Percentiles rank a stretch among this genome's conserved stretches.
These are phyloP conservation scores for Phytophthora kernoviae DNA, from an alignment of 352 stramenopile species.

Conservation along the genomic window DNA sequence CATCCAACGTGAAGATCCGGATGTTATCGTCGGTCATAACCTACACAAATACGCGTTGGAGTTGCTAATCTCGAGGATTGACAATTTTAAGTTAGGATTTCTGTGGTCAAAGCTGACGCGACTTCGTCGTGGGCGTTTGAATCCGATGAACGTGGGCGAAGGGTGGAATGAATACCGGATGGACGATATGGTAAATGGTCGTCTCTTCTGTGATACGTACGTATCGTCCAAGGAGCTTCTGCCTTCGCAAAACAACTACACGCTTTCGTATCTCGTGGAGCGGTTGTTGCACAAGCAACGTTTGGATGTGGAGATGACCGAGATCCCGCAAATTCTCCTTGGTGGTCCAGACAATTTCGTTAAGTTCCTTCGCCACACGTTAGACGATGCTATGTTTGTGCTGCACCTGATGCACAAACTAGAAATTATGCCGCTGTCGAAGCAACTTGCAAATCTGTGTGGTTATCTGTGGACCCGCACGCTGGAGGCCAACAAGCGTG, in stretches of 20 bases:
- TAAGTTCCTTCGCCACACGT: slow-evolving; percentile 93
- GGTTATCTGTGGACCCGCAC: slow-evolving; percentile 98
- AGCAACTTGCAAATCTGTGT: slow-evolving; percentile 98
- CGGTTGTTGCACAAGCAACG: slow-evolving; percentile 90
- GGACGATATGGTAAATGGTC: slow-evolving; percentile 91
- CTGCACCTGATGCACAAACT: slow-evolving; percentile 97
- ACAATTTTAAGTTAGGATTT: slow-evolving; percentile 90
- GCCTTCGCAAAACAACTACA: slow-evolving; percentile 97
- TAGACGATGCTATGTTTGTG: slow-evolving; percentile 97
- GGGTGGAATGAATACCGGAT: slow-evolving; percentile 90
- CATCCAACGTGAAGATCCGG: slow-evolving; percentile 96
- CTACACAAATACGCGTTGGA: slow-evolving; percentile 98
- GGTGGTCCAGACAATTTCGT: slow-evolving; percentile 91
- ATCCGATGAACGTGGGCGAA: slow-evolving; percentile 81
- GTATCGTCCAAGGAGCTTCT: slow-evolving; percentile 97
- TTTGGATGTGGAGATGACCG: slow-evolving; percentile 94
- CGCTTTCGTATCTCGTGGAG: slow-evolving; percentile 93
- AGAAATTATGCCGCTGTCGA: slow-evolving; percentile 97
- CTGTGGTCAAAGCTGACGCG: slow-evolving; percentile 87
- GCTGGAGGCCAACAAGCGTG: slow-evolving; percentile 96
- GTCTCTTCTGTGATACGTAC: slow-evolving; percentile 98
- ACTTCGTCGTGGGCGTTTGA: slow-evolving; percentile 74
- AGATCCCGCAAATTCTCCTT: slow-evolving; percentile 94
- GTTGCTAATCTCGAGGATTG: slow-evolving; percentile 95
- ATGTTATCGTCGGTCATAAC: slow-evolving; percentile 99